Evolutionary conservation across 495 filamentous ascomycete genomes (phyloP), one percentile per base, ranked within the genome.

Genomic region (Hypoxylon fuscum): DNA sequence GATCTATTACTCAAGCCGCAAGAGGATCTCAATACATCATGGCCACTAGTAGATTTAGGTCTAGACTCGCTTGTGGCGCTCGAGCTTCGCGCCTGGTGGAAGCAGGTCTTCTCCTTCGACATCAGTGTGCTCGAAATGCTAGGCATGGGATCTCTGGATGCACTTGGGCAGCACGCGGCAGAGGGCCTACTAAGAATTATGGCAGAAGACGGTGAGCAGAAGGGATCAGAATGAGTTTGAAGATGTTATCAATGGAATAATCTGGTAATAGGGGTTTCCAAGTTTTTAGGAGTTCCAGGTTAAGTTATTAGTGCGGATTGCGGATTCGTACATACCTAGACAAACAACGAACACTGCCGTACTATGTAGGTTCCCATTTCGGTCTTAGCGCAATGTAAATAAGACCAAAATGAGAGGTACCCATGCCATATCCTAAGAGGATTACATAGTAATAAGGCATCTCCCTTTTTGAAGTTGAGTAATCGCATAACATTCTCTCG

Each of bases 41-140:
- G 70, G 31, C 65, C 68, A 0, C 55, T 81, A 32, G 65, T 70
- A 0, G 67, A 72, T 23, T 51, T 74, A 5, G 71, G 74, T 2
- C 66, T 83, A 22, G 81, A 84, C 46, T 80, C 77, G 0, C 65
- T 83, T 9, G 72, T 83, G 5, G 71, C 75, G 3, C 77, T 84
- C 55, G 81, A 83, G 52, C 65, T 84, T 40, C 68, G 78, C 7
- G 73, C 68, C 4, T 83, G 81, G 79, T 77, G 74, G 72, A 70
- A 66, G 51, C 71, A 69, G 46, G 58, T 50, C 15, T 71, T 77
- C 20, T 49, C 64, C 0, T 60, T 76, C 11, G 67, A 77, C 31
- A 72, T 76, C 3, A 69, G 45, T 12, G 53, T 65, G 0, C 50
- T 72, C 9, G 71, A 71, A 45, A 68, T 73, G 54, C 21, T 67